Evolutionary conservation across 345 rosid species (phyloP), one percentile per base, ranked within the genome.

Genomic region (Salix viminalis): DNA sequence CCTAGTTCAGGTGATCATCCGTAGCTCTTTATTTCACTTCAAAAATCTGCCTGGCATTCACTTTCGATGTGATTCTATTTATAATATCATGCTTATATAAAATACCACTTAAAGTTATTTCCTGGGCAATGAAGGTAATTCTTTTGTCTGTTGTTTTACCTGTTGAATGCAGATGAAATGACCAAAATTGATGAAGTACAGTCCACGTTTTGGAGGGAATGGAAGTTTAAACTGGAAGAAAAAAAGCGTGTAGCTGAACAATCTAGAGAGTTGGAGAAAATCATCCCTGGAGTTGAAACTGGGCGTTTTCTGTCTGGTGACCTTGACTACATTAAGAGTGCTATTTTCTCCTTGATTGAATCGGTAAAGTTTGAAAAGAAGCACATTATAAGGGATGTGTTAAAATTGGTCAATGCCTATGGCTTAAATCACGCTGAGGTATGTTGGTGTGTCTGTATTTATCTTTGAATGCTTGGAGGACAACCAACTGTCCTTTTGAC

Each of bases 211-310:
- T 93, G 99, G 99, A 89, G 88, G 82, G 95, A 96, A 36, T 96
- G 99, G 99, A 93, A 96, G 81, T 82, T 89, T 79, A 93, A 93
- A 80, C 83, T 96, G 82, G 99, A 93, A 87, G 97, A 88, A 64
- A 91, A 92, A 82, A 93, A 87, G 85, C 80, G 69, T 70, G 83
- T 82, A 69, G 91, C 99, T 2, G 97, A 92, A 77, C 97, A 74
- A 72, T 90, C 98, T 76, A 93, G 97, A 83, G 82, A 80, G 64
- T 75, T 92, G 81, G 94, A 96, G 87, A 88, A 89, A 77, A 84
- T 93, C 65, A 93, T 92, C 76, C 98, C 97, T 26, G 97, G 96
- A 72, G 96, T 93, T 74, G 92, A 92, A 62, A 86, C 94, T 56
- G 85, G 88, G 73, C 93, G 93, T 77, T 93, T 96, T 85, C 81